phyloP scores from a whole-genome alignment of 345 rosid genomes.

The Passiflora organensis region DNA sequence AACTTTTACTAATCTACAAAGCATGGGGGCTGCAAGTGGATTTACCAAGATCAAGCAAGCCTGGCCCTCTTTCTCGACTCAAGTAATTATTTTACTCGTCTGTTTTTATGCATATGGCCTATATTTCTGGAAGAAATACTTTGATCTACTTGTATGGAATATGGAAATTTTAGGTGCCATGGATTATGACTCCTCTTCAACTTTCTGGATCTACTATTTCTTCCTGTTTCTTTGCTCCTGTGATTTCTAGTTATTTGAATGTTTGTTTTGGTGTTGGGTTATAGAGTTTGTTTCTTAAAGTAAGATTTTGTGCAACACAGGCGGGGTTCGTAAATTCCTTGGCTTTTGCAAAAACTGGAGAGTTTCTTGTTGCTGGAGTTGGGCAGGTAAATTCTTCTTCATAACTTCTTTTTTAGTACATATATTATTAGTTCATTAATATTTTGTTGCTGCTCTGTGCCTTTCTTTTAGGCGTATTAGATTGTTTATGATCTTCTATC shows the following conservation, averaged over 20 bases:
- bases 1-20: too few species aligned
- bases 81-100: too few species aligned
- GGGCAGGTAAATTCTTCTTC: conserved; percentile 59
- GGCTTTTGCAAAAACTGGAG: conserved; percentile 87
- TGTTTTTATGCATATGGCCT: too few species aligned
- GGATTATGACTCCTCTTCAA: background rate
- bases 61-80: too few species aligned
- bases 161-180: background rate
- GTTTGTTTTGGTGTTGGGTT: background rate
- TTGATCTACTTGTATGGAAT: too few species aligned
- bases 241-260: background rate
- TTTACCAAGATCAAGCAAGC: too few species aligned
- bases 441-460: background rate
- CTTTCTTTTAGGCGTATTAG: background rate
- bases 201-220: background rate
- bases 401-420: too few species aligned
- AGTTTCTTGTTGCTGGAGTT: conserved; percentile 78
- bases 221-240: background rate
- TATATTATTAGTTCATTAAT: too few species aligned
- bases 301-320: conserved; percentile 34
- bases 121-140: too few species aligned
- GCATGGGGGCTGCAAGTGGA: too few species aligned
- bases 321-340: conserved; percentile 87
- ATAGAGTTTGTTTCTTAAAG: conserved; percentile 2
- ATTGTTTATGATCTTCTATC: too few species aligned